Evolutionary conservation across 2,329 filamentous ascomycete species (phyloP).

Genomic region (Cladosporium sp.): DNA sequence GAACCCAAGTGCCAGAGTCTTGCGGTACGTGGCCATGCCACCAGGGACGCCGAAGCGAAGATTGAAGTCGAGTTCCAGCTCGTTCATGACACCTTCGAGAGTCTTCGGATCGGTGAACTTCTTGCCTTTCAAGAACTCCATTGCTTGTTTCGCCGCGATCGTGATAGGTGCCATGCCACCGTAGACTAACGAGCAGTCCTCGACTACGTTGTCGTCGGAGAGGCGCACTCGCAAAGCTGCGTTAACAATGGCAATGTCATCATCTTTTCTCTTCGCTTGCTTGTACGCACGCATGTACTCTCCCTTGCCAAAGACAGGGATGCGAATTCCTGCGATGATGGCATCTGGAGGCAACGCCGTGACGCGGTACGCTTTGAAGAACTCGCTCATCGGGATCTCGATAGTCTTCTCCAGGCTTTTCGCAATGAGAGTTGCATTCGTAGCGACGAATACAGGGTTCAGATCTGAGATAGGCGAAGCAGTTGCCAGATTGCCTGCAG

Average conservation of each 20-base stretch:
- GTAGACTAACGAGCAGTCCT: slow-evolving; percentile 78
- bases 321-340: slow-evolving; percentile 82
- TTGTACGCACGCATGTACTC: slow-evolving; percentile 92
- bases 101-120: slow-evolving; percentile 78
- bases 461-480: slow-evolving; percentile 95
- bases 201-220: slow-evolving; percentile 67
- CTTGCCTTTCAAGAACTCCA: slow-evolving; percentile 73
- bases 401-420: slow-evolving; percentile 72
- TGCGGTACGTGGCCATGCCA: slow-evolving; percentile 95
- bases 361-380: slow-evolving; percentile 87
- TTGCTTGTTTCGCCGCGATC: slow-evolving; percentile 77
- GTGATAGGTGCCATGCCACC: slow-evolving; percentile 95
- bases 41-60: slow-evolving; percentile 88
- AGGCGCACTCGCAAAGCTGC: slow-evolving; percentile 76
- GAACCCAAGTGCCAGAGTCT: slow-evolving; percentile 85
- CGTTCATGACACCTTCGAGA: slow-evolving; percentile 84
- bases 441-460: slow-evolving; percentile 89
- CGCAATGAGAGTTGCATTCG: slow-evolving; percentile 77
- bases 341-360: slow-evolving; percentile 81
- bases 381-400: slow-evolving; percentile 87
- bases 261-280: slow-evolving; percentile 94
- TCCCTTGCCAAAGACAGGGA: slow-evolving; percentile 74
- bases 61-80: slow-evolving; percentile 86
- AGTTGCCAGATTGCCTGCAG: slow-evolving; percentile 89
- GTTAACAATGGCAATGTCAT: slow-evolving; percentile 97